Percentiles rank a stretch among this genome's conserved stretches.
Evolutionary conservation across 23 red algal genomes (phyloP).

Genomic region (Gracilaria gracilis): DNA sequence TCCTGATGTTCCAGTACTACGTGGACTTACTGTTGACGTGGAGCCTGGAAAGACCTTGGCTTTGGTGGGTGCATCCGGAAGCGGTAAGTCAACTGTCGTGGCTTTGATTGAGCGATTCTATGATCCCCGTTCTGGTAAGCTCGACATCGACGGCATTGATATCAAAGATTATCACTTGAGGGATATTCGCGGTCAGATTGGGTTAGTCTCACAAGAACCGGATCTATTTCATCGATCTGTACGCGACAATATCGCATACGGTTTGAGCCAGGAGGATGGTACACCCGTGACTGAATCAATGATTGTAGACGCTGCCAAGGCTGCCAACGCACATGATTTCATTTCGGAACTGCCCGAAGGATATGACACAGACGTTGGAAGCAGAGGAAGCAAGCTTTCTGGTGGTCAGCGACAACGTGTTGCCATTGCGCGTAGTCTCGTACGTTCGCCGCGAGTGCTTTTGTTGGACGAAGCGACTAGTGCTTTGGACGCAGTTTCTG

Average conservation of each 20-base stretch:
- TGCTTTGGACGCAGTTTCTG: constrained; percentile 90
- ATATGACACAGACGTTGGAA: constrained; percentile 91
- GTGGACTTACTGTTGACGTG: constrained; percentile 72
- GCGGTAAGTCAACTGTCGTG: constrained; percentile 91
- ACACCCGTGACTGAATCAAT: constrained; percentile 71
- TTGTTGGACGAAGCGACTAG: constrained; percentile 91
- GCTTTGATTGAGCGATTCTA: constrained; percentile 86
- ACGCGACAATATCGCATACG: constrained; percentile 86
- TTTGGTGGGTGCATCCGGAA: constrained; percentile 84
- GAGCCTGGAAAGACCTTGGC: constrained; percentile 88
- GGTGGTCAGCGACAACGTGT: constrained; percentile 95
- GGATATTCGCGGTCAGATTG: constrained; percentile 63
- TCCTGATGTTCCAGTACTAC: constrained; percentile 85
- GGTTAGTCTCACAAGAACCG: constrained; percentile 88
- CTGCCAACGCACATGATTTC: constrained; percentile 87
- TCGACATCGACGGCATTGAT: constrained; percentile 65
- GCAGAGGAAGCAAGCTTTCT: constrained; percentile 76
- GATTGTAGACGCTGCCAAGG: constrained; percentile 68
- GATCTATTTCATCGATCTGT: constrained; percentile 84
- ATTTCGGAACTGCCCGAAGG: constrained; percentile 76
- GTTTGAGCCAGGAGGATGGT: constrained; percentile 67
- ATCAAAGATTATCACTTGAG: constrained; percentile 39
- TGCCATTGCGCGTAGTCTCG: constrained; percentile 90
- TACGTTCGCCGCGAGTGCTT: constrained; percentile 78
- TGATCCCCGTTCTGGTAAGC: constrained; percentile 69